phyloP scores from a whole-genome alignment of 129 eudicot genomes.

The Tagetes patula region DNA sequence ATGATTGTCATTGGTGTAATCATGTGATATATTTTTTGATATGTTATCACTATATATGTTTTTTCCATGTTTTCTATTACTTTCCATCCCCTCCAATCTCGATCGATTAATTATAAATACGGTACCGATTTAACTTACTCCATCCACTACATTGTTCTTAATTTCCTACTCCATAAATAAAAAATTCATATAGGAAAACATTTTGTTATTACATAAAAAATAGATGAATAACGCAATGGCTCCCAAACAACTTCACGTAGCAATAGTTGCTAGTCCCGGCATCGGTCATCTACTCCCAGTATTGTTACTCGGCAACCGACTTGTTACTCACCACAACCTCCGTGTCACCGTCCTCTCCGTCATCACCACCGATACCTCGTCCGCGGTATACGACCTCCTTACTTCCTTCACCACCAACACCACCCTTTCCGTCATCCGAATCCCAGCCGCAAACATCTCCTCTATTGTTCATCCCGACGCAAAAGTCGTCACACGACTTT shows the following conservation, averaged over 20 bases:
- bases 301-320: slow-evolving; percentile 39
- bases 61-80: no score
- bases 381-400: slow-evolving; percentile 23
- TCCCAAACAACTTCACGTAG: slow-evolving; percentile 40
- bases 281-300: slow-evolving; percentile 50
- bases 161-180: no score
- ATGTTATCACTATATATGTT: no score
- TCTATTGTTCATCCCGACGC: slow-evolving; percentile 31
- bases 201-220: no score
- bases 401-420: slow-evolving; percentile 1
- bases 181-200: no score
- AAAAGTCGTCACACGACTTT: slow-evolving; percentile 35
- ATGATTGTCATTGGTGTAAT: no score
- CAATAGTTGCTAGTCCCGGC: slow-evolving; percentile 50
- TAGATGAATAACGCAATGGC: slow-evolving; percentile 17
- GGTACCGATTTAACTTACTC: no score
- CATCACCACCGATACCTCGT: slow-evolving; percentile 22
- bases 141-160: no score
- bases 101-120: no score
- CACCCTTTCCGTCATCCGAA: slow-evolving; percentile 21
- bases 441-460: slow-evolving; percentile 55
- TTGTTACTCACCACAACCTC: slow-evolving; percentile 41
- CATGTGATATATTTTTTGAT: no score
- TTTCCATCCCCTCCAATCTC: no score
- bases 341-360: slow-evolving; percentile 43